A percentile compares a stretch with the other conserved stretches of the same genome.
phyloP scores from a whole-genome alignment of 768 basidiomycete species.

The Podaxis pistillaris region DNA sequence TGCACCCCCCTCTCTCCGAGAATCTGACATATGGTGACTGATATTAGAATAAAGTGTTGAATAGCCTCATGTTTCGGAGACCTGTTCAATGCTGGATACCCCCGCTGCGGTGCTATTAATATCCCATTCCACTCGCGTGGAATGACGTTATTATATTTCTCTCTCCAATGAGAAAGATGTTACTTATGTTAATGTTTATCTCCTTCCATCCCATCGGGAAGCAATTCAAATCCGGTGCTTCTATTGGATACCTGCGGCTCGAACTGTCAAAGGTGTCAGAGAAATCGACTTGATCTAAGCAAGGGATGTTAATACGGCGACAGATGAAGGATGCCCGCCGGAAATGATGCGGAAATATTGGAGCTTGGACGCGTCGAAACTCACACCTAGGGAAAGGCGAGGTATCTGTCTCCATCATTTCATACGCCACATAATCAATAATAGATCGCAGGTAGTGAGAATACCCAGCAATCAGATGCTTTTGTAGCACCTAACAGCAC shows the following conservation, averaged over 20 bases:
- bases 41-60: neutral
- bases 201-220: neutral
- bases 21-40: neutral
- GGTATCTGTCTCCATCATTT: too few species aligned
- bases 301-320: too few species aligned
- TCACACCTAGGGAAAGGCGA: too few species aligned
- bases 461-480: too few species aligned
- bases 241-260: neutral
- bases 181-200: neutral
- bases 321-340: too few species aligned
- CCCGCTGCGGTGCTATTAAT: too few species aligned
- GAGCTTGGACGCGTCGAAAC: too few species aligned
- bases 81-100: neutral
- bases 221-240: neutral
- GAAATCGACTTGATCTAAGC: neutral
- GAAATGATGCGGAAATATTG: too few species aligned
- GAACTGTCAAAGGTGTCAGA: neutral
- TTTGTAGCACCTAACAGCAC: too few species aligned
- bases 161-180: neutral
- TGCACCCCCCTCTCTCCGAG: neutral
- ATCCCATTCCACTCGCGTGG: neutral
- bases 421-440: too few species aligned
- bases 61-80: constrained; percentile 8
- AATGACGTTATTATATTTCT: too few species aligned
- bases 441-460: too few species aligned